phyloP scores from a whole-genome alignment of 1,284 basidiomycete genomes.

The Abortiporus biennis region DNA sequence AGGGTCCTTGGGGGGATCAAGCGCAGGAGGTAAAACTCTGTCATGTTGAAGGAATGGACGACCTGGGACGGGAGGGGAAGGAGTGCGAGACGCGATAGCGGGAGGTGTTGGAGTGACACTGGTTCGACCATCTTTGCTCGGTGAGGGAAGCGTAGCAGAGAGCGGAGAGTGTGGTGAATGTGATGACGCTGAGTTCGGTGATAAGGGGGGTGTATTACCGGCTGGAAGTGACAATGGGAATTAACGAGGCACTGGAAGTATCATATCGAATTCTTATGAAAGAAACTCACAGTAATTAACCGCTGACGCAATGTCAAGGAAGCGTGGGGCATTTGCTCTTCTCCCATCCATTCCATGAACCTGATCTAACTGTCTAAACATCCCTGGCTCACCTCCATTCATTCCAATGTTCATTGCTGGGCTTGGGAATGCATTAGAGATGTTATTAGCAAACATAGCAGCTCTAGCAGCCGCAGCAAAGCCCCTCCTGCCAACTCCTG shows the following conservation, averaged over 20 bases:
- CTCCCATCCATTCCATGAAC: slow-evolving; percentile 27
- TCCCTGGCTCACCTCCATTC: background rate
- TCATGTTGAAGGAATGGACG: slow-evolving; percentile 15
- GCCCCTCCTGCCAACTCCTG: slow-evolving; percentile 80
- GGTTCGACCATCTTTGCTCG: slow-evolving; percentile 13
- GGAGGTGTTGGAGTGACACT: slow-evolving; percentile 18
- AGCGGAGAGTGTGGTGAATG: slow-evolving; percentile 29
- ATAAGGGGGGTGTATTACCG: slow-evolving; percentile 28
- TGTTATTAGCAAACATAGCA: slow-evolving; percentile 45
- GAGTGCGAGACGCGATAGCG: slow-evolving; percentile 18
- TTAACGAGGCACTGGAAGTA: slow-evolving; percentile 6
- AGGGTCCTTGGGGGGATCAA: slow-evolving; percentile 22
- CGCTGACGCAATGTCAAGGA: slow-evolving; percentile 42
- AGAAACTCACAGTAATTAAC: slow-evolving; percentile 16
- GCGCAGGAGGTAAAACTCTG: slow-evolving; percentile 18
- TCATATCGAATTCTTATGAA: slow-evolving; percentile 1
- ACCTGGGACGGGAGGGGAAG: slow-evolving; percentile 21
- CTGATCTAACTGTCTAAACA: slow-evolving; percentile 12
- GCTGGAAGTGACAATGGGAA: slow-evolving; percentile 12
- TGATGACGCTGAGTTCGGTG: slow-evolving; percentile 27
- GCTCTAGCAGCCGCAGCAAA: slow-evolving; percentile 77
- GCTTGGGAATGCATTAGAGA: slow-evolving; percentile 11
- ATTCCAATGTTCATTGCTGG: background rate
- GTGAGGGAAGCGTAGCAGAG: slow-evolving; percentile 14
- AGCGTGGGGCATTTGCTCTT: slow-evolving; percentile 40